Percentiles rank a stretch among this genome's conserved stretches.
phyloP scores from a whole-genome alignment of 2,329 filamentous ascomycete genomes.

The Colletotrichum nymphaeae region DNA sequence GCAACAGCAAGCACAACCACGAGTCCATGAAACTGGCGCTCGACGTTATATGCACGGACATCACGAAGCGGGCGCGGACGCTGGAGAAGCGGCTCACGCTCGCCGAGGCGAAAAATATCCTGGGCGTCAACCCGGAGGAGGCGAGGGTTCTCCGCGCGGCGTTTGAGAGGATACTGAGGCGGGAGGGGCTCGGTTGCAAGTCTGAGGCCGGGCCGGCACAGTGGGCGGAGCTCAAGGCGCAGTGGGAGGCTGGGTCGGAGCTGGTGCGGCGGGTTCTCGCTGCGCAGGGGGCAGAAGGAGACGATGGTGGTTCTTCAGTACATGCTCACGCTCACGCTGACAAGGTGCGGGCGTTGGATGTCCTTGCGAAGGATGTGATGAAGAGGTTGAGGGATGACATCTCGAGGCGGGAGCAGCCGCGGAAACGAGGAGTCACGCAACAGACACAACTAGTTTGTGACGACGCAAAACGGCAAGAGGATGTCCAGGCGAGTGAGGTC shows the following conservation, averaged over 20 bases:
- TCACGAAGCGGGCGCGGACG: slow-evolving; percentile 82
- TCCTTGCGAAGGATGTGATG: slow-evolving; percentile 80
- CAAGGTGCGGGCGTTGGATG: slow-evolving; percentile 75
- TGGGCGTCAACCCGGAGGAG: slow-evolving; percentile 57
- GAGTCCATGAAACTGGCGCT: slow-evolving; percentile 76
- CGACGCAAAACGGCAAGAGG: not conserved
- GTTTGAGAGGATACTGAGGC: slow-evolving; percentile 74
- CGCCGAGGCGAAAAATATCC: slow-evolving; percentile 75
- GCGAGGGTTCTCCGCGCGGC: slow-evolving; percentile 71
- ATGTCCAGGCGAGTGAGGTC: not conserved
- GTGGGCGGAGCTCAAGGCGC: slow-evolving; percentile 76
- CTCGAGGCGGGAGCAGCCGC: slow-evolving; percentile 60
- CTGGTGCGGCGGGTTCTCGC: slow-evolving; percentile 67
- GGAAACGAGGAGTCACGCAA: slow-evolving; percentile 18
- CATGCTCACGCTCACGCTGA: slow-evolving; percentile 51
- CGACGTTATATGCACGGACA: slow-evolving; percentile 83
- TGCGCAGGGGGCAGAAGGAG: slow-evolving; percentile 55
- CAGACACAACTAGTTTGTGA: not conserved
- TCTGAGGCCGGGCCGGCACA: slow-evolving; percentile 77
- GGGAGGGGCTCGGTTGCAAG: slow-evolving; percentile 77
- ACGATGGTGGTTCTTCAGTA: slow-evolving; percentile 47
- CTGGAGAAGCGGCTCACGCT: slow-evolving; percentile 75
- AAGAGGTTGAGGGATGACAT: slow-evolving; percentile 80
- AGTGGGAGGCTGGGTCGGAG: slow-evolving; percentile 72
- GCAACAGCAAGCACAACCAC: slow-evolving; percentile 47